phyloP scores from a whole-genome alignment of 1,284 basidiomycete species.

The Ceratobasidium sp. region DNA sequence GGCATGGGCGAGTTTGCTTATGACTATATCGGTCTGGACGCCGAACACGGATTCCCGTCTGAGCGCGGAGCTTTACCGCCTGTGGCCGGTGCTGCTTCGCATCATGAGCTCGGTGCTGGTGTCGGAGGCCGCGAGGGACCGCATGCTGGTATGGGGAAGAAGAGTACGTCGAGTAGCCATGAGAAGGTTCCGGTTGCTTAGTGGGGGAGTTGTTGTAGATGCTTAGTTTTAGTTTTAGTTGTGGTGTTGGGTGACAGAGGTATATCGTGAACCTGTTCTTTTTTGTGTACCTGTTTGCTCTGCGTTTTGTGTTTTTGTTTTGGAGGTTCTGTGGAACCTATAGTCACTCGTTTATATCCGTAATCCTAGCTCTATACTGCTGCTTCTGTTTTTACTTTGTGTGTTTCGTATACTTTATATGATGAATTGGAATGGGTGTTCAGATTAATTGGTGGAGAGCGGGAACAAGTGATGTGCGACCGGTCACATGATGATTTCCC shows the following conservation, averaged over 20 bases:
- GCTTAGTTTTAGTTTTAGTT: too few species aligned
- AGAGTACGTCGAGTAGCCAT: background rate
- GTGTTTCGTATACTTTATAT: background rate
- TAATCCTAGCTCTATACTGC: background rate
- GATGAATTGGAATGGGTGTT: background rate
- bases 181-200: slow-evolving; percentile 9
- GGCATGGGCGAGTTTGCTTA: slow-evolving; percentile 96
- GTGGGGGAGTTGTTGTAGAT: background rate
- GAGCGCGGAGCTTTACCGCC: slow-evolving; percentile 35
- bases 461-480: too few species aligned
- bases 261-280: background rate
- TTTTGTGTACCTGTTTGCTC: too few species aligned
- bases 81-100: slow-evolving; percentile 15
- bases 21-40: slow-evolving; percentile 85
- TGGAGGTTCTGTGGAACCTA: too few species aligned
- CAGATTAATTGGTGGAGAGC: background rate
- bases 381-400: background rate
- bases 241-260: background rate
- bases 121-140: slow-evolving; percentile 42
- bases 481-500: background rate
- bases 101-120: slow-evolving; percentile 39
- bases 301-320: too few species aligned
- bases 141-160: background rate
- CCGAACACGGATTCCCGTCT: slow-evolving; percentile 59
- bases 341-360: background rate